Conservation (phyloP, 1,284 basidiomycete genomes). For the Irpex sp. region DNA sequence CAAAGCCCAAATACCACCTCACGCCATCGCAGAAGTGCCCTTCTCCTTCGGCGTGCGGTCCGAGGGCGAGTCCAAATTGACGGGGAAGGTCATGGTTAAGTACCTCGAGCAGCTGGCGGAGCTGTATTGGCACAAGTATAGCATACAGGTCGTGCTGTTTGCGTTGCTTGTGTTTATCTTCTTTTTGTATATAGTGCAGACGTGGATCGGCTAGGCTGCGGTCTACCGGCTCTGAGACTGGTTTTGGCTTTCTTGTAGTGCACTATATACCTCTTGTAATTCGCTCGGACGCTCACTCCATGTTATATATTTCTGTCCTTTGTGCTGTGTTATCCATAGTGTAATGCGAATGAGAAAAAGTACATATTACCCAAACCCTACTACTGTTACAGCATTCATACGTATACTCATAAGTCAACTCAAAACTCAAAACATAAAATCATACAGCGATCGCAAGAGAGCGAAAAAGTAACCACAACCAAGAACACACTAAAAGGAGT, state of each 20-base stretch:
- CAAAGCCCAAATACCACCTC: constrained; percentile 23
- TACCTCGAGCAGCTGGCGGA: constrained; percentile 29
- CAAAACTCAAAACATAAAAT: not conserved
- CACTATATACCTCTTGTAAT: not conserved
- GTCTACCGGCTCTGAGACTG: not conserved
- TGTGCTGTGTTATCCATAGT: not conserved
- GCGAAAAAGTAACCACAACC: not conserved
- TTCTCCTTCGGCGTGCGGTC: constrained; percentile 29
- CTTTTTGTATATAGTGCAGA: constrained; percentile 9
- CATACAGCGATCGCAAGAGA: not conserved
- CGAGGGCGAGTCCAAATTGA: constrained; percentile 28
- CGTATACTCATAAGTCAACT: not conserved
- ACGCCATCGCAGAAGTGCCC: constrained; percentile 28
- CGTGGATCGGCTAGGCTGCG: constrained; percentile 8
- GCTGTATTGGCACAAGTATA: constrained; percentile 28
- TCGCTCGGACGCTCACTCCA: not conserved
- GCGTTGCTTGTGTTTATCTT: constrained; percentile 8
- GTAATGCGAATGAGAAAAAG: not conserved
- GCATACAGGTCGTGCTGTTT: constrained; percentile 20
- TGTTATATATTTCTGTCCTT: not conserved
- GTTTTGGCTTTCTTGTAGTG: not conserved
- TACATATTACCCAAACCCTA: not conserved
- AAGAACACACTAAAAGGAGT: no score
- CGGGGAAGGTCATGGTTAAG: constrained; percentile 27
- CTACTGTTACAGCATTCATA: not conserved